Evolutionary conservation across 2,329 filamentous ascomycete genomes (phyloP), one percentile per base, ranked within the genome.

Genomic region (Herpotrichia juniperi): DNA sequence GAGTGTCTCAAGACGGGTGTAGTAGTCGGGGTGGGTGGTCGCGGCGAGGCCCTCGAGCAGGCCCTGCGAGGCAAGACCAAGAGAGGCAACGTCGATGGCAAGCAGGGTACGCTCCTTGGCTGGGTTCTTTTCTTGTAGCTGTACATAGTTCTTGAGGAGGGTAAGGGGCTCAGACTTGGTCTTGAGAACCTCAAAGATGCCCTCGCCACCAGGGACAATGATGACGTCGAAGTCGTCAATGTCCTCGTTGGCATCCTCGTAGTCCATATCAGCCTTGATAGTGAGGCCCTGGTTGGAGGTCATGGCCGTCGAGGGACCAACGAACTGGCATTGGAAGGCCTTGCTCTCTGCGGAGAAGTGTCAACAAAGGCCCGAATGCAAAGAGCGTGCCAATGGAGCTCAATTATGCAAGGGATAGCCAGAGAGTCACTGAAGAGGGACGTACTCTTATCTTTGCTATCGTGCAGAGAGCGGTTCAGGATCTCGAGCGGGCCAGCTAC

Each of bases 11-110:
- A 96, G 86, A 60, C 85, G 88, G 72, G 90, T 91, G 65, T 92
- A 82, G 76, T 81, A 87, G 75, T 94, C 89, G 54, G 89, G 87
- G 74, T 94, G 91, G 52, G 89, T 93, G 57, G 91, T 96, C 63
- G 89, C 90, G 25, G 87, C 87, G 22, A 94, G 81, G 58, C 91
- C 91, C 59, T 87, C 85, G 55, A 96, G 84, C 69, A 94, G 85
- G 61, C 90, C 90, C 66, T 87, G 83, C 67, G 89, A 81, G 56
- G 87, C 91, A 45, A 93, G 84, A 77, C 93, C 84, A 68, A 93
- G 84, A 37, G 88, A 83, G 58, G 90, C 91, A 42, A 89, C 91
- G 79, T 89, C 92, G 73, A 96, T 80, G 61, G 89, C 90, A 62
- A 94, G 78, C 66, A 94, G 79, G 44, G 90, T 93, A 63, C 91